These are phyloP conservation scores for Nakaseomyces delphensis DNA, from an alignment of 1,139 yeast genomes.

Conservation along the genomic window DNA sequence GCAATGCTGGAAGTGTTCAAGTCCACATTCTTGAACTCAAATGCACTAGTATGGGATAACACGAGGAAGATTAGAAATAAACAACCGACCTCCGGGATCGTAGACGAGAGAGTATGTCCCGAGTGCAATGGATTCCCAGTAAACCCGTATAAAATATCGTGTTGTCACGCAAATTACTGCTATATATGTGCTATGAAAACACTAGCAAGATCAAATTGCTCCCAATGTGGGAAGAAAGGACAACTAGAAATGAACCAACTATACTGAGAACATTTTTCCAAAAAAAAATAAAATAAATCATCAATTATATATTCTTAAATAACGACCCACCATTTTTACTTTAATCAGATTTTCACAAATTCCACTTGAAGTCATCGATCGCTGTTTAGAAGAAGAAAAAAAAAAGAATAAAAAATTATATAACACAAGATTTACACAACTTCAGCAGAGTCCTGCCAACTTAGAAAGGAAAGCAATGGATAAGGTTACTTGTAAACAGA, in stretches of 20 bases:
- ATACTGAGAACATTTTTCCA: not conserved
- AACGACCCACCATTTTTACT: no score
- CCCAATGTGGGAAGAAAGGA: constrained; percentile 10
- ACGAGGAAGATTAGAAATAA: constrained; percentile 2
- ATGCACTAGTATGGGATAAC: constrained; percentile 9
- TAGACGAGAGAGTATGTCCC: constrained; percentile 11
- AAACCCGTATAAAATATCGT: constrained; percentile 19
- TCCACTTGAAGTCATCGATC: no score
- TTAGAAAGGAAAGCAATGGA: no score
- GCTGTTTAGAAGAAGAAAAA: no score
- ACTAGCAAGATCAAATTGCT: constrained; percentile 17
- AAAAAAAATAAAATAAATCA: no score
- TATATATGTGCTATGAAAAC: constrained; percentile 20
- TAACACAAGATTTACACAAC: no score
- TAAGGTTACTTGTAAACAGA: no score
- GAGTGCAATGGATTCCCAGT: constrained; percentile 19
- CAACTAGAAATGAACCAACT: not conserved
- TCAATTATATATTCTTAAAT: no score
- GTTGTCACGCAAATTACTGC: constrained; percentile 21
- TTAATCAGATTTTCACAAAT: no score
- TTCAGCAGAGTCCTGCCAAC: no score
- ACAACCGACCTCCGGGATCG: not conserved
- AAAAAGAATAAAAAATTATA: no score
- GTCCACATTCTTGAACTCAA: constrained; percentile 16
- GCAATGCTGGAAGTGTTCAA: constrained; percentile 25